A percentile compares a stretch with the other conserved stretches of the same genome.
Evolutionary conservation across 208 protist species (phyloP).

Genomic region (Acanthamoeba lenticulata): DNA sequence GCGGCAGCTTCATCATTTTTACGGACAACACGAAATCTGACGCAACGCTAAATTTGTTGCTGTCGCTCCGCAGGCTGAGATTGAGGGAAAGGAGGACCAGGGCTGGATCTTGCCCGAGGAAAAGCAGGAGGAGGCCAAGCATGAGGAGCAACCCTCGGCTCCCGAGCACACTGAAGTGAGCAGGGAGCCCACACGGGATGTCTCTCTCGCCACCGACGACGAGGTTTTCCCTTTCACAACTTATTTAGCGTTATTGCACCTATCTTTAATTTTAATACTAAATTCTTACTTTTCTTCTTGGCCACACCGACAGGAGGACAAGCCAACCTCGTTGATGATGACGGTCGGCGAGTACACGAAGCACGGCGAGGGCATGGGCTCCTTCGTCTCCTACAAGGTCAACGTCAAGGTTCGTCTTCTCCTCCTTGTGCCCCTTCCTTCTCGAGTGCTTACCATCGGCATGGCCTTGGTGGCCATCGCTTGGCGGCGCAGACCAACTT

Average conservation of each 20-base stretch:
- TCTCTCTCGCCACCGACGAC: slow-evolving; percentile 22
- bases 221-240: not conserved
- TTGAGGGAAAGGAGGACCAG: slow-evolving; percentile 18
- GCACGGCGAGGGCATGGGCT: slow-evolving; percentile 59
- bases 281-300: not conserved
- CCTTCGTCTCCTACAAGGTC: slow-evolving; percentile 54
- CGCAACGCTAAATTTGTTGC: not conserved
- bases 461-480: not conserved
- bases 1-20: too few relatives aligned
- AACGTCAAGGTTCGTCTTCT: slow-evolving; percentile 37
- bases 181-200: not conserved
- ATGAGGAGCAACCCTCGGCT: not conserved
- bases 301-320: not conserved
- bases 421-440: not conserved
- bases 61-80: not conserved
- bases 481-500: slow-evolving; percentile 31
- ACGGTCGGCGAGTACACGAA: slow-evolving; percentile 62
- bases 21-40: too few relatives aligned
- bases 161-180: not conserved
- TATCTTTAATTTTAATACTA: not conserved
- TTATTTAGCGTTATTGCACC: not conserved
- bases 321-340: not conserved
- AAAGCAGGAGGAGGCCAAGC: not conserved
- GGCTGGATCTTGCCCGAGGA: slow-evolving; percentile 51
- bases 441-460: not conserved